Evolutionary conservation across 2,329 filamentous ascomycete genomes (phyloP), one percentile per base, ranked within the genome.

Genomic region (Fusarium papillatum): DNA sequence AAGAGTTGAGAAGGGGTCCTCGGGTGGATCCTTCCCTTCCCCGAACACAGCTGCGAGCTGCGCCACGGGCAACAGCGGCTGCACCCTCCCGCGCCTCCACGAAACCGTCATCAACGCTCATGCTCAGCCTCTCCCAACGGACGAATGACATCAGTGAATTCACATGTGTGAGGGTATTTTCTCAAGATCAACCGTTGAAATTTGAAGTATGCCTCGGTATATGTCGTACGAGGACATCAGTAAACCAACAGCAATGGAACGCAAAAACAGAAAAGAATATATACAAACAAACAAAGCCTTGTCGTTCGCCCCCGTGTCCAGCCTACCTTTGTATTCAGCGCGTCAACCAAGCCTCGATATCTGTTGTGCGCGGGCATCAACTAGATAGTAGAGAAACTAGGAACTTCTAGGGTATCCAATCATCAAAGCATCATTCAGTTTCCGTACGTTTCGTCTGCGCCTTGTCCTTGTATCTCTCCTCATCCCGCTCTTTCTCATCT

Each of bases 51-150:
- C 46, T 50, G 57, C 26, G 57, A 57, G 53, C 74, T 76, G 64
- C 64, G 73, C 73, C 74, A 74, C 61, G 55, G n/a, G 46, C 24
- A 29, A 50, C 24, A 26, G 61, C 73, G 61, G 70, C 67, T 73
- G 46, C 59, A 75, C 63, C 73, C 69, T 69, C 64, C 73, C 70
- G 73, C 68, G 53, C 19, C 69, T 60, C 68, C 70, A 64, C 48
- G 17, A 38, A 26, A 61, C 48, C 59, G 67, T 64, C 60, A 62
- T 71, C 69, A 72, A 31, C 38, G 60, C 50, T 48, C 59, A 75
- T 36, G 73, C 62, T 72, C 57, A 61, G 64, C 55, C 48, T 60
- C 67, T 65, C 11, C 16, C 24, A 50, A 50, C 10, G 19, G 34
- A 43, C 63, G 48, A 64, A 41, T 46, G 41, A 48, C 16, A 61